phyloP scores from a whole-genome alignment of 140 eudicot species.

The Erigeron philadelphicus region DNA sequence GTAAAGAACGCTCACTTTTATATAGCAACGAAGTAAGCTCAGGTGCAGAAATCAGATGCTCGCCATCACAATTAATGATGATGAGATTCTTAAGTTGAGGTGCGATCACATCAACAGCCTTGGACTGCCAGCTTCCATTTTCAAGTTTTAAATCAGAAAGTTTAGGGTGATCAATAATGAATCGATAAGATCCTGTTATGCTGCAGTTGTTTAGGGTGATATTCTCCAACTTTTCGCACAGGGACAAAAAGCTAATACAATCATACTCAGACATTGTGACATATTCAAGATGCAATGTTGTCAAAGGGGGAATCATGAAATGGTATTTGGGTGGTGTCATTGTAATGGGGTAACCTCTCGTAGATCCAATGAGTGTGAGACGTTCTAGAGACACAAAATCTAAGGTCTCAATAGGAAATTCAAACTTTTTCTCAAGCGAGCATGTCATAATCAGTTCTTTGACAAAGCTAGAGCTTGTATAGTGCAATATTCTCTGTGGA shows the following conservation, averaged over 20 bases:
- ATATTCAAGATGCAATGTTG: slow-evolving; percentile 11
- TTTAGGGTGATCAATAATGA: slow-evolving; percentile 1
- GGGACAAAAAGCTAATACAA: neutral
- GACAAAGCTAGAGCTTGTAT: slow-evolving; percentile 16
- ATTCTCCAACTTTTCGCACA: slow-evolving; percentile 5
- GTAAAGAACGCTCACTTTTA: neutral
- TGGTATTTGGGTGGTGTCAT: neutral
- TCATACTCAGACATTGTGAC: neutral
- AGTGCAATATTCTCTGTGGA: neutral
- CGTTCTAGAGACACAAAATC: slow-evolving; percentile 16
- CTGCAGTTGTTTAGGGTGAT: slow-evolving; percentile 11
- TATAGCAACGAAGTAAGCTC: slow-evolving; percentile 9
- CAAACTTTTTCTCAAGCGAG: neutral
- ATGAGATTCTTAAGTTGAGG: slow-evolving; percentile 27
- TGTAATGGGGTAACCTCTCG: neutral
- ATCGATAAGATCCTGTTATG: neutral
- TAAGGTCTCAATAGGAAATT: neutral
- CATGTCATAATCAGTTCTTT: neutral
- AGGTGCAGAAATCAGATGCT: neutral
- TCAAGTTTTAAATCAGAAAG: neutral
- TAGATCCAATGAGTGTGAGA: neutral
- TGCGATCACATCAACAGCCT: slow-evolving; percentile 12
- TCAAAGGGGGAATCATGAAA: slow-evolving; percentile 19
- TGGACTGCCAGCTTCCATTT: neutral
- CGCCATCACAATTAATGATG: neutral